A percentile compares a stretch with the other conserved stretches of the same genome.
Conservation (phyloP, 2,329 filamentous ascomycete species). For the Nectriaceae sp. region DNA sequence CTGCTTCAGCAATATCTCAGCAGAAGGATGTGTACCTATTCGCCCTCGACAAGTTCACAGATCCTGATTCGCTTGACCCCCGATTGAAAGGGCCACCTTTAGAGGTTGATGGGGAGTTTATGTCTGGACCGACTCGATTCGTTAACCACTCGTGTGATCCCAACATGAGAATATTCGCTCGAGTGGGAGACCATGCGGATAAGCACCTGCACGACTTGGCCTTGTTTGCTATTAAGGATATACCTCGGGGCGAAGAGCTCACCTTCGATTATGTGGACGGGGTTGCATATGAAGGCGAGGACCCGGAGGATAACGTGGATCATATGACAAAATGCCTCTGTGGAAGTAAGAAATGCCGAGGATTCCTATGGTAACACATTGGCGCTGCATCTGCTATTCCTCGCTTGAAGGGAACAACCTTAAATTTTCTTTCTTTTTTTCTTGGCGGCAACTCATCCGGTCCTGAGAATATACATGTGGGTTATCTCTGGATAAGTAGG, state of each 20-base stretch:
- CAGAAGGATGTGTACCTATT: slow-evolving; percentile 81
- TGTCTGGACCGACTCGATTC: slow-evolving; percentile 77
- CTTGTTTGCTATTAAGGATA: slow-evolving; percentile 70
- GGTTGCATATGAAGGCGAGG: slow-evolving; percentile 52
- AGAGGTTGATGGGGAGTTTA: slow-evolving; percentile 72
- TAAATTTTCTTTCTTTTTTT: not conserved
- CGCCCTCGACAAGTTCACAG: slow-evolving; percentile 76
- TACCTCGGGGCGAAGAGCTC: slow-evolving; percentile 66
- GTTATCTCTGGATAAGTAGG: too few species aligned
- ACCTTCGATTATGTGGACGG: slow-evolving; percentile 81
- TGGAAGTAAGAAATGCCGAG: slow-evolving; percentile 65
- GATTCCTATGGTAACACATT: slow-evolving; percentile 62
- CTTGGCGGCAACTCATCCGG: too few species aligned
- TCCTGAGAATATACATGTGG: too few species aligned
- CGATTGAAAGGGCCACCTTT: slow-evolving; percentile 57
- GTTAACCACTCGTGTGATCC: slow-evolving; percentile 83
- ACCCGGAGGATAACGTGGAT: slow-evolving; percentile 38
- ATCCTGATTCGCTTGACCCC: slow-evolving; percentile 56
- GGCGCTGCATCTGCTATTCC: too few species aligned
- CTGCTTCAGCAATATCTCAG: slow-evolving; percentile 53
- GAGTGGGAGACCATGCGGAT: slow-evolving; percentile 76
- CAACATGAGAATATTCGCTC: slow-evolving; percentile 77
- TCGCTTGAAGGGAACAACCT: too few species aligned
- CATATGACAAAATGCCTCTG: slow-evolving; percentile 65
- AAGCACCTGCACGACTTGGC: slow-evolving; percentile 75